Conservation (phyloP, 768 basidiomycete genomes). For the Boletellus sp. region DNA sequence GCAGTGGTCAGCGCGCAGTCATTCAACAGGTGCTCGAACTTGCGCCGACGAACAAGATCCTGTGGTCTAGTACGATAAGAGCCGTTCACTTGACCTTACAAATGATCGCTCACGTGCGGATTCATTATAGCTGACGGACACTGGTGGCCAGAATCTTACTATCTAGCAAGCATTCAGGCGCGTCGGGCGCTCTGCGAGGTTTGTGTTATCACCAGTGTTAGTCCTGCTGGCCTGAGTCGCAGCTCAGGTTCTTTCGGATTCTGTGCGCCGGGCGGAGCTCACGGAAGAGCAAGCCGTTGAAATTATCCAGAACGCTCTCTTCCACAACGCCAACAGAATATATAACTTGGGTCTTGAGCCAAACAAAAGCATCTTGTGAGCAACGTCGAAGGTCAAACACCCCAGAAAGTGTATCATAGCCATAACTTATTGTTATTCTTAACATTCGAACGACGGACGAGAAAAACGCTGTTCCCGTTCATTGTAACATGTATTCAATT, state of each 20-base stretch:
- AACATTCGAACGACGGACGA: too few species aligned
- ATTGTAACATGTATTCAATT: not conserved
- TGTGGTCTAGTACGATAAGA: slow-evolving; percentile 68
- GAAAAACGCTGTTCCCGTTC: too few species aligned
- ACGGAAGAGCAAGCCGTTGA: slow-evolving; percentile 50
- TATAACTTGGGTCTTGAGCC: slow-evolving; percentile 54
- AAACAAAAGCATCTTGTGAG: slow-evolving; percentile 3
- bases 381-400: not conserved
- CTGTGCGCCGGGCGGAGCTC: slow-evolving; percentile 47
- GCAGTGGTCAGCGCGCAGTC: slow-evolving; percentile 55
- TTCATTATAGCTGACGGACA: slow-evolving; percentile 19
- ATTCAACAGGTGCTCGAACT: slow-evolving; percentile 67
- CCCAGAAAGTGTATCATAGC: not conserved
- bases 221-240: slow-evolving; percentile 44
- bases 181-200: slow-evolving; percentile 61
- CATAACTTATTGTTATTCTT: not conserved
- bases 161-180: slow-evolving; percentile 63
- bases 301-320: slow-evolving; percentile 55
- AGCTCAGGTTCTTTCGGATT: slow-evolving; percentile 53
- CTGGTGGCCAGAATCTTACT: slow-evolving; percentile 75
- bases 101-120: not conserved
- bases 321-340: slow-evolving; percentile 62
- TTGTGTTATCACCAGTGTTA: slow-evolving; percentile 2
- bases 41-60: slow-evolving; percentile 70
- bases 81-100: not conserved